A percentile compares a stretch with the other conserved stretches of the same genome.
These are phyloP conservation scores for Scenedesmus sp. DNA, from an alignment of 163 green algal species.

Conservation along the genomic window DNA sequence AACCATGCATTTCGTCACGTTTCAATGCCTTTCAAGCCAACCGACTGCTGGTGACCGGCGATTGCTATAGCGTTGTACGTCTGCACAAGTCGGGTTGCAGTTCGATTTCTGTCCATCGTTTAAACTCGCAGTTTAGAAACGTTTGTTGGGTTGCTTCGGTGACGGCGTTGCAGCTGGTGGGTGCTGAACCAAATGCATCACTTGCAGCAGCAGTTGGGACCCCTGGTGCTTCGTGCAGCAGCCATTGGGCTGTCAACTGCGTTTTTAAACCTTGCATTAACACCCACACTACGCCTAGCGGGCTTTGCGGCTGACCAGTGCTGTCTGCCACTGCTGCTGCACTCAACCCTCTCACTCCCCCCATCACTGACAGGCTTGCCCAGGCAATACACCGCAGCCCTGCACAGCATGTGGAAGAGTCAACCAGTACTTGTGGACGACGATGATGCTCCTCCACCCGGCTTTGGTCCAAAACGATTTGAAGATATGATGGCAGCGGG, in stretches of 20 bases:
- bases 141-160: background rate
- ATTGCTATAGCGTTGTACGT: background rate
- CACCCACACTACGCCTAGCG: background rate
- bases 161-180: background rate
- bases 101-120: background rate
- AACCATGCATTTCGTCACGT: background rate
- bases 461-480: background rate
- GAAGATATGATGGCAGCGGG: background rate
- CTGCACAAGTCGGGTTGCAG: background rate
- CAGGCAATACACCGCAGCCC: background rate
- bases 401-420: background rate
- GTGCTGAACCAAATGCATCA: background rate
- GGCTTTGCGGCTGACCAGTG: background rate
- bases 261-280: background rate
- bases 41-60: background rate
- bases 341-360: background rate
- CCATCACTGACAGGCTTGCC: background rate
- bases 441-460: conserved; percentile 32
- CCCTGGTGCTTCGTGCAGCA: background rate
- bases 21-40: background rate
- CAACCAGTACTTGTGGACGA: background rate
- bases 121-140: background rate
- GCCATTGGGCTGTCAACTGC: background rate
- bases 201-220: conserved; percentile 6
- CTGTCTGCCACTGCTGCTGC: background rate